These are phyloP conservation scores for Trypanosomatidae sp. DNA, from an alignment of 208 protist genomes.

Conservation along the genomic window DNA sequence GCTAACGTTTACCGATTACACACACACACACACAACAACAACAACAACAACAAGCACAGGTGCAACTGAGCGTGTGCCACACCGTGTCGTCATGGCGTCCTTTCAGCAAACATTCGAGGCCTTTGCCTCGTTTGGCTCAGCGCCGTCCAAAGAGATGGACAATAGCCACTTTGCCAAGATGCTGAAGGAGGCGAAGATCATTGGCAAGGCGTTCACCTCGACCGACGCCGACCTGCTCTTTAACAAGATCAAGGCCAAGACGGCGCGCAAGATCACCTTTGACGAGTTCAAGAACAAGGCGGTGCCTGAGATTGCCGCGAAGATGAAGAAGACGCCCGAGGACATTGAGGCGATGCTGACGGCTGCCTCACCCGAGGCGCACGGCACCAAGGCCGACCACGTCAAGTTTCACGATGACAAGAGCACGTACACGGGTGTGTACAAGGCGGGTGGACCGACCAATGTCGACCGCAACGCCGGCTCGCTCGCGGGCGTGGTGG, in stretches of 20 bases:
- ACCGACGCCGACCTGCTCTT: slow-evolving; percentile 87
- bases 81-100: slow-evolving; percentile 13
- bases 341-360: slow-evolving; percentile 42
- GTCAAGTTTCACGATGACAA: slow-evolving; percentile 89
- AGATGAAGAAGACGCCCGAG: slow-evolving; percentile 72
- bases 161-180: slow-evolving; percentile 88
- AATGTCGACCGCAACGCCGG: slow-evolving; percentile 84
- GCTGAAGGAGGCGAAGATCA: slow-evolving; percentile 85
- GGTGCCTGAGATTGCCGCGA: slow-evolving; percentile 74
- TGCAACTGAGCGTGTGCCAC: no score
- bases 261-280: slow-evolving; percentile 74
- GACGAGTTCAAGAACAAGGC: slow-evolving; percentile 49
- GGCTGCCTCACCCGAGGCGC: slow-evolving; percentile 29
- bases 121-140: slow-evolving; percentile 81
- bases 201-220: slow-evolving; percentile 77
- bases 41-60: no score
- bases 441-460: slow-evolving; percentile 79
- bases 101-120: slow-evolving; percentile 61
- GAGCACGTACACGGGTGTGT: slow-evolving; percentile 79
- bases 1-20: no score
- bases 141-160: slow-evolving; percentile 80
- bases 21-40: no score
- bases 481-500: slow-evolving; percentile 72
- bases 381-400: slow-evolving; percentile 67
- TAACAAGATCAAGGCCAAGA: slow-evolving; percentile 85